Evolutionary conservation across 2,329 filamentous ascomycete genomes (phyloP).

Genomic region (Pseudopithomyces maydicus): DNA sequence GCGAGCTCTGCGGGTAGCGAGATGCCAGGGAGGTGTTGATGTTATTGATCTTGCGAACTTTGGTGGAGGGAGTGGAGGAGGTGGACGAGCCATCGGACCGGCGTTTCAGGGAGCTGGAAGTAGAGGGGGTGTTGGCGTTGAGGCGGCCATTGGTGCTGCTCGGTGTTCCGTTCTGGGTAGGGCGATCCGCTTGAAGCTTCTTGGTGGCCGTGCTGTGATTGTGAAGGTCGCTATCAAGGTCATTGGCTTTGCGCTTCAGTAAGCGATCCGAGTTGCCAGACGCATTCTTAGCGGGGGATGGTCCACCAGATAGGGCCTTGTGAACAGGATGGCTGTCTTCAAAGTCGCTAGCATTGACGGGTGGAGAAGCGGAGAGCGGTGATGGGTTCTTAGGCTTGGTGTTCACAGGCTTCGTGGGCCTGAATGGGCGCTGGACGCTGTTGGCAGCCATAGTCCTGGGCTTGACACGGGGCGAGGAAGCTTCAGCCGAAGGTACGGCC

Average conservation of each 20-base stretch:
- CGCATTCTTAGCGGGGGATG: constrained; percentile 40
- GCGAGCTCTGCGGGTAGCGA: constrained; percentile 41
- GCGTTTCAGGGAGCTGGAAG: constrained; percentile 48
- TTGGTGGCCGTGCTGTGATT: constrained; percentile 41
- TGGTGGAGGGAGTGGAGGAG: constrained; percentile 34
- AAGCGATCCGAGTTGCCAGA: constrained; percentile 38
- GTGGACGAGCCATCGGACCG: constrained; percentile 49
- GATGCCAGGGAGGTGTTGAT: constrained; percentile 42
- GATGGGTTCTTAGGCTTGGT: constrained; percentile 66
- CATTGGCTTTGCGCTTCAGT: constrained; percentile 50
- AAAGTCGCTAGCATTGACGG: constrained; percentile 64
- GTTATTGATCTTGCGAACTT: constrained; percentile 40
- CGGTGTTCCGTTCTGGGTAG: constrained; percentile 34
- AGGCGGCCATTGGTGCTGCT: constrained; percentile 34
- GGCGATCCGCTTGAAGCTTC: constrained; percentile 36
- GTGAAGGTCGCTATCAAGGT: constrained; percentile 44
- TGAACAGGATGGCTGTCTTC: constrained; percentile 51
- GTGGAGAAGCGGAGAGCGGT: constrained; percentile 64
- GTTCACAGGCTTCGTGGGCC: constrained; percentile 39
- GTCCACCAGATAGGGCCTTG: constrained; percentile 41
- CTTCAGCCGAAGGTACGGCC: constrained; percentile 21
- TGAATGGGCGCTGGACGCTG: constrained; percentile 26
- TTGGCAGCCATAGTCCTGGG: constrained; percentile 31
- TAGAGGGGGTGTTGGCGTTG: constrained; percentile 36
- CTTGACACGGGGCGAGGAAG: constrained; percentile 32